Evolutionary conservation across 2,329 filamentous ascomycete genomes (phyloP), one percentile per base, ranked within the genome.

Genomic region (Microdochium nivale): DNA sequence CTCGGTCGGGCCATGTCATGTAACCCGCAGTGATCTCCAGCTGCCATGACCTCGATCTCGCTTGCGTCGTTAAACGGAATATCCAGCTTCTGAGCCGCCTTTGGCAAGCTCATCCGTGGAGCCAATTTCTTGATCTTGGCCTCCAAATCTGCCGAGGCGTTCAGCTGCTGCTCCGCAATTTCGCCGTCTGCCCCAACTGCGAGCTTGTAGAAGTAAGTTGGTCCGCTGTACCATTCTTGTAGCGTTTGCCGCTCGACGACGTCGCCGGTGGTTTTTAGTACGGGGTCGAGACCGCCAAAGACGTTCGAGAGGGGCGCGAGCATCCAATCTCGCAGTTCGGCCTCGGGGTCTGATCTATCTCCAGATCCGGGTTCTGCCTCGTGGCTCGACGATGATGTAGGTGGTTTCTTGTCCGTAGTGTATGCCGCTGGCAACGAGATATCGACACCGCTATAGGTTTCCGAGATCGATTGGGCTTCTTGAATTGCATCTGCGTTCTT

Each of bases 121-220:
- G 23, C 43, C 21, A 49, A 16, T 14, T 16, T 44, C 8, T 13
- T 16, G 23, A 49, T 52, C 23, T 23, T n/a, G 14, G 8, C 23
- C 21, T 52, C 51, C 5, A 52, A 25, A 4, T 52, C 23, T 14
- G 47, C 19, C 24, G 46, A 24, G 9, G 46, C 23, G 21, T 52
- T 32, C 32, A 49, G 44, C 46, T 48, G 43, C 2, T 19, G 13
- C 4, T 25, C 13, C 11, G n/a, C 25, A 16, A 48, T 3, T 24
- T 48, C 11, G n/a, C 19, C 44, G 14, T 48, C 27, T 2, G 5
- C 9, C 16, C 46, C 46, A 16, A 48, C n/a, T 2, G 16, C 21
- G 11, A 51, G 46, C 13, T 14, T 48, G 30, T 51, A 51, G 50
- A 48, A 51, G 44, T 51, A 51, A 2, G 50, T 51, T 9, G 50